Base-by-base conservation (phyloP, 805 yeast species). In the Vanderwaltozyma yarrowii region DNA sequence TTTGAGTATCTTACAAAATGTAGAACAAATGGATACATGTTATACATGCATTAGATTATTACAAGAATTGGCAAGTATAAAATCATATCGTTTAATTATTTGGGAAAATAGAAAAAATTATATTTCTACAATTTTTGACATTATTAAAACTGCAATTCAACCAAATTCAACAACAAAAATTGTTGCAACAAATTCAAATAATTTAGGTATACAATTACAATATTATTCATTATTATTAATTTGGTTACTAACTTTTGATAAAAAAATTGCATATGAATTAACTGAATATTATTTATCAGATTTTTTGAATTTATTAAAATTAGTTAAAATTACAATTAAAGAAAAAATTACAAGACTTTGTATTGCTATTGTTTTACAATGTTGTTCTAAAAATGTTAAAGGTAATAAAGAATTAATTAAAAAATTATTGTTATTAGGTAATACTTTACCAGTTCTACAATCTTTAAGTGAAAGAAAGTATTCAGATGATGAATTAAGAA, bases 401-500 rank as follows among this genome's bases (percentile, higher is more conserved):
- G 43, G 56, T 34, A 66, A 58, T 47, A 67, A 66, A 57, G 69
- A 61, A 43, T 68, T 72, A 32, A 67, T 84, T 44, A 80, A 88
- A 50, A 73, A 80, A 37, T 69, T 86, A 32, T 58, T 82, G 26
- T 67, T 85, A 45, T 73, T 83, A 43, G 84, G 81, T 42, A 82
- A 82, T 49, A 92, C 94, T 3, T 68, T 84, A 42, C 72, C 78
- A 37, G 71, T 76, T 8, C 66, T 85, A 41, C 74, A 72, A 49
- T 74, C 78, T 41, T 71, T 92, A 50, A 73, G 77, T 47, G 89
- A 83, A 43, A 71, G 97, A 52, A 92, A 92, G 62, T 88, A 95
- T 80, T 81, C 94, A 5, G 98, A 92, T 59, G 92, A 85, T 45
- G 98, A 92, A 59, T 73, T 92, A 50, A 74, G 82, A 33, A 67